Evolutionary conservation across 139 green algal genomes (phyloP).

Genomic region (Pseudopediastrum boryanum): DNA sequence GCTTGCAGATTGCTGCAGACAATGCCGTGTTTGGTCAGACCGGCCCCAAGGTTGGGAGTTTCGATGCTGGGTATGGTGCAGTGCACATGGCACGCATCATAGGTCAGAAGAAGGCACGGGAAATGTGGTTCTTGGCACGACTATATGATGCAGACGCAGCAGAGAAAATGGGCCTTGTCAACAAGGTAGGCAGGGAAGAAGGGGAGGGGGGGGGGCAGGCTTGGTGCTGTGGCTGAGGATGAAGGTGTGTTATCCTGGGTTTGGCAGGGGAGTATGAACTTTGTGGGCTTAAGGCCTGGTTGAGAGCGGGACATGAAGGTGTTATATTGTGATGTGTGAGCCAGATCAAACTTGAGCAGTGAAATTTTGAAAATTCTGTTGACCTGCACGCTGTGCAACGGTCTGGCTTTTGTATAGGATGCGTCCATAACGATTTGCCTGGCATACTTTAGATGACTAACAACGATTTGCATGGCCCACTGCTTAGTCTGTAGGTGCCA

Average conservation of each 20-base stretch:
- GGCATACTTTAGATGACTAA: no score
- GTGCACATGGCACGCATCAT: slow-evolving; percentile 92
- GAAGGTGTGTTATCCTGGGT: no score
- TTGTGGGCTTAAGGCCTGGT: background rate
- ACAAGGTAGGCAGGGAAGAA: slow-evolving; percentile 75
- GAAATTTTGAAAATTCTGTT: no score
- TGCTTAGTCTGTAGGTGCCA: no score
- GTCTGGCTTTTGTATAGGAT: no score
- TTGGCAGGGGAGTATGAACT: background rate
- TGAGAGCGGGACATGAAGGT: background rate
- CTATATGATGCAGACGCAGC: slow-evolving; percentile 94
- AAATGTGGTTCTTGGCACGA: slow-evolving; percentile 97
- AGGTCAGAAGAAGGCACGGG: slow-evolving; percentile 93
- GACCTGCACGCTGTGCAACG: no score
- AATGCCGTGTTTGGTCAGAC: slow-evolving; percentile 99
- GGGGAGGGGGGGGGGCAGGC: background rate
- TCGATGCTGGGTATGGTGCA: slow-evolving; percentile 97
- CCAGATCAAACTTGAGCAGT: no score
- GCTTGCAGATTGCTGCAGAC: slow-evolving; percentile 91
- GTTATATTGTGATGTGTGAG: no score
- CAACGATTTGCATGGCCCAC: no score
- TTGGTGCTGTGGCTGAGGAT: no score
- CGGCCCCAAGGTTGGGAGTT: slow-evolving; percentile 95
- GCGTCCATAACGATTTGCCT: no score
- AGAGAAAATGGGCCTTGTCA: slow-evolving; percentile 94